These are phyloP conservation scores for Ceratocystis lukuohia DNA, from an alignment of 2,329 filamentous ascomycete genomes.

Conservation along the genomic window DNA sequence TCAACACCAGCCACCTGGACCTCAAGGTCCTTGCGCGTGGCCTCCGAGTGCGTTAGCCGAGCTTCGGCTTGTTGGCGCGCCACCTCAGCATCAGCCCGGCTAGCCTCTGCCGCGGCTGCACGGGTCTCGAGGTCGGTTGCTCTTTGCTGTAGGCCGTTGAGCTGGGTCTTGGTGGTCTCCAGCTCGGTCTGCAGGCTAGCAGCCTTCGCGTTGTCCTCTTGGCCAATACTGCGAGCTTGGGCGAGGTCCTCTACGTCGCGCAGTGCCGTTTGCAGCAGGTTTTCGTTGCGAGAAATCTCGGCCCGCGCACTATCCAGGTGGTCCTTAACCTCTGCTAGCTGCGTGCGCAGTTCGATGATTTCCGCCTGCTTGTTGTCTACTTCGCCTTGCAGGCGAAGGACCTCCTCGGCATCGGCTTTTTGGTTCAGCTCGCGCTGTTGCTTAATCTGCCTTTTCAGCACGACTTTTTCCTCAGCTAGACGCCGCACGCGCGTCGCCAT, in stretches of 20 bases:
- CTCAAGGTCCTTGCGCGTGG: constrained; percentile 19
- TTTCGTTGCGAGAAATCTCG: constrained; percentile 23
- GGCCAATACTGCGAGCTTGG: constrained; percentile 19
- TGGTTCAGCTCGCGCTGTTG: constrained; percentile 87
- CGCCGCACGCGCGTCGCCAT: constrained; percentile 63
- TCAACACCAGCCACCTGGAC: constrained; percentile 22
- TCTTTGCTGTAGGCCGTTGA: constrained; percentile 31
- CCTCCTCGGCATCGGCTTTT: constrained; percentile 63
- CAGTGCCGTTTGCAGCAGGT: constrained; percentile 23
- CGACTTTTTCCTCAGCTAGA: constrained; percentile 75
- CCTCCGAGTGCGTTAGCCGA: constrained; percentile 16
- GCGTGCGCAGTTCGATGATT: constrained; percentile 18
- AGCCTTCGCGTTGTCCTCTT: constrained; percentile 20
- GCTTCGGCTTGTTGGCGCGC: constrained; percentile 18
- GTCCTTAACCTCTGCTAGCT: constrained; percentile 19
- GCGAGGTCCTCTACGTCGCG: constrained; percentile 21
- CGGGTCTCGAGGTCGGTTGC: constrained; percentile 19
- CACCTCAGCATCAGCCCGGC: constrained; percentile 18
- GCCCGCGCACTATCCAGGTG: constrained; percentile 19
- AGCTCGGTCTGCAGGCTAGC: constrained; percentile 31
- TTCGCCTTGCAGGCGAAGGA: constrained; percentile 25
- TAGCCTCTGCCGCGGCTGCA: constrained; percentile 17
- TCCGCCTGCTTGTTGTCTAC: constrained; percentile 20
- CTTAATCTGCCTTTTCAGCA: constrained; percentile 82
- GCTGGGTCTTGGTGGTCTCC: constrained; percentile 27